Percentiles rank a stretch among this genome's conserved stretches.
These are phyloP conservation scores for Heracleum sosnowskyi DNA, from an alignment of 129 eudicot species.

Conservation along the genomic window DNA sequence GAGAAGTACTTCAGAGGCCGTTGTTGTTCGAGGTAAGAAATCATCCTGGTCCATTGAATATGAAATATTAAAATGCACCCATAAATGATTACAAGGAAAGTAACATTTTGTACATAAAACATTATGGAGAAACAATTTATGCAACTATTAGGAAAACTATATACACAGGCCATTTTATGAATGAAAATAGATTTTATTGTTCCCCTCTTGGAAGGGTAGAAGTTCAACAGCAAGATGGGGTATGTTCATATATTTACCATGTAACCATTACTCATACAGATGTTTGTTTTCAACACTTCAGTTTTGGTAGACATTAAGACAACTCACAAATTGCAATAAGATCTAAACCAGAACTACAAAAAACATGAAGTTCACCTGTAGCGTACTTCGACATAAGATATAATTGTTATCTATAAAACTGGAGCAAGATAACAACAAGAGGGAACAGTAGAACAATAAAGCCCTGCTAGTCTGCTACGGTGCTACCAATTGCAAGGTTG, in stretches of 20 bases:
- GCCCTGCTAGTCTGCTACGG: too few species aligned
- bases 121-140: too few species aligned
- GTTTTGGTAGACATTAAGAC: background rate
- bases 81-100: background rate
- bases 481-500: background rate
- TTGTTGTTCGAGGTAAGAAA: constrained; percentile 96
- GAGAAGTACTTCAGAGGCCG: constrained; percentile 71
- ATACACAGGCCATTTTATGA: background rate
- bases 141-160: background rate
- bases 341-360: background rate
- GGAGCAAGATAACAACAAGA: background rate
- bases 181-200: background rate
- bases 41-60: constrained; percentile 63
- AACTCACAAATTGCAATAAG: background rate
- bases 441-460: background rate
- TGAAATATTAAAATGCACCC: background rate
- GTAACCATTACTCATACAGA: background rate
- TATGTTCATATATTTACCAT: background rate
- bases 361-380: background rate
- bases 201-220: background rate
- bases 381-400: background rate
- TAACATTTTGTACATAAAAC: background rate
- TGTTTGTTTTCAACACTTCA: background rate
- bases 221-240: background rate
- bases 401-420: background rate